Conservation (phyloP, 1,284 basidiomycete species). For the Cronartium quercuum region DNA sequence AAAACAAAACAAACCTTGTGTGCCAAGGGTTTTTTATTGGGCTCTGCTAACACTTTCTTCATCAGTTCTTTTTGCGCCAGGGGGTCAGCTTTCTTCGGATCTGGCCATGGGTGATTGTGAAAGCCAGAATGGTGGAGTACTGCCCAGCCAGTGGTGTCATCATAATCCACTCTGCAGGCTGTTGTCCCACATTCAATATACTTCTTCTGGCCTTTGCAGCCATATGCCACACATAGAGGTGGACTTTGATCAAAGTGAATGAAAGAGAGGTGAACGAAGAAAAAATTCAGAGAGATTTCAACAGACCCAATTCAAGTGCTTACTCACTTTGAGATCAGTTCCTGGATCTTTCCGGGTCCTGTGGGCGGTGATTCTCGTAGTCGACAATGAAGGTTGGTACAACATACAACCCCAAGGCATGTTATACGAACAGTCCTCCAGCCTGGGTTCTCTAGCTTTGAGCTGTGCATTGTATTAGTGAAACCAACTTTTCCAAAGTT, state of each 20-base stretch:
- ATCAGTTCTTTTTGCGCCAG: neutral
- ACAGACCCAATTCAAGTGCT: neutral
- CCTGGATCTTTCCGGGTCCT: neutral
- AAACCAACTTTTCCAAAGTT: conserved; percentile 5
- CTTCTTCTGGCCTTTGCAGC: neutral
- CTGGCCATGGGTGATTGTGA: conserved; percentile 18
- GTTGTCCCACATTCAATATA: neutral
- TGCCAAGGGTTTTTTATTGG: neutral
- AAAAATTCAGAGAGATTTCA: neutral
- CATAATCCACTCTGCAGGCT: neutral
- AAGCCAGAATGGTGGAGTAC: neutral
- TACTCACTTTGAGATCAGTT: neutral
- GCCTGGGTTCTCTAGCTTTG: neutral
- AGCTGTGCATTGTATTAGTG: neutral
- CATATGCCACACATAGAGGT: neutral
- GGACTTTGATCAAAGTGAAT: neutral
- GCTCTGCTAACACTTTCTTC: neutral
- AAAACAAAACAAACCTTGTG: neutral
- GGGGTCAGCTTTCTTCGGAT: neutral
- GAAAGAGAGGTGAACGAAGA: neutral
- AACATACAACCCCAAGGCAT: neutral
- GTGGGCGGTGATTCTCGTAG: neutral
- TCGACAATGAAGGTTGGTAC: neutral
- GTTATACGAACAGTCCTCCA: neutral
- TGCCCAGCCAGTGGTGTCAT: neutral